Percentiles rank a stretch among this genome's conserved stretches.
Evolutionary conservation across 805 yeast genomes (phyloP).

Genomic region (Wickerhamiella cacticola): DNA sequence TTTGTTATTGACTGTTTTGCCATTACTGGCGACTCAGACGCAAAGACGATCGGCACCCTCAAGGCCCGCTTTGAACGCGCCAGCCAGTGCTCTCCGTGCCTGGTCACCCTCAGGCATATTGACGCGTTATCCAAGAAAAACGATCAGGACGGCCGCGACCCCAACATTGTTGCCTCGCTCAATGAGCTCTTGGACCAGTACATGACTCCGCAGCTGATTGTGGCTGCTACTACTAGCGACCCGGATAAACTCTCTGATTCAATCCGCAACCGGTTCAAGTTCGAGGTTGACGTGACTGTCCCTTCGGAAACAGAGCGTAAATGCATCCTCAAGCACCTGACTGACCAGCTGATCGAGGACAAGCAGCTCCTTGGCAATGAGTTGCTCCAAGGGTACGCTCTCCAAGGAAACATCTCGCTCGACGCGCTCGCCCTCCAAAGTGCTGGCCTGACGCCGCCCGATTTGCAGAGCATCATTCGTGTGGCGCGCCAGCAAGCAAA

Average conservation of each 20-base stretch:
- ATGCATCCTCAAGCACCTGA: slow-evolving; percentile 46
- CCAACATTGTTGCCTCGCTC: slow-evolving; percentile 36
- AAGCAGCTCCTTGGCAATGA: slow-evolving; percentile 13
- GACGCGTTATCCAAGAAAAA: slow-evolving; percentile 60
- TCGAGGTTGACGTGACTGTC: slow-evolving; percentile 63
- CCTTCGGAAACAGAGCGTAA: slow-evolving; percentile 69
- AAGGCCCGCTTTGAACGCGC: slow-evolving; percentile 64
- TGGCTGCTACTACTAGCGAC: slow-evolving; percentile 59
- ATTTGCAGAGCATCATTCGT: slow-evolving; percentile 56
- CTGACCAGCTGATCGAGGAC: slow-evolving; percentile 6
- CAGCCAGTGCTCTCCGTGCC: slow-evolving; percentile 34
- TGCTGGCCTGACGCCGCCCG: slow-evolving; percentile 85
- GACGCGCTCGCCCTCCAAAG: slow-evolving; percentile 63
- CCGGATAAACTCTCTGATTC: slow-evolving; percentile 55
- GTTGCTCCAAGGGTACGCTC: slow-evolving; percentile 21
- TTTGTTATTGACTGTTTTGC: slow-evolving; percentile 61
- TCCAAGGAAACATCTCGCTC: slow-evolving; percentile 42
- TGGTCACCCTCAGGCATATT: slow-evolving; percentile 55
- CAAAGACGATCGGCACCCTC: slow-evolving; percentile 66
- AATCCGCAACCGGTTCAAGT: slow-evolving; percentile 56
- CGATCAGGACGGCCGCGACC: slow-evolving; percentile 44
- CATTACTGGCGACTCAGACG: slow-evolving; percentile 55
- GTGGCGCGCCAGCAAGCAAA: slow-evolving; percentile 50
- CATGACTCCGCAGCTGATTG: slow-evolving; percentile 28
- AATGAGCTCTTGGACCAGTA: slow-evolving; percentile 47